Evolutionary conservation across 352 stramenopile genomes (phyloP).

Genomic region (Pythium apleroticum): DNA sequence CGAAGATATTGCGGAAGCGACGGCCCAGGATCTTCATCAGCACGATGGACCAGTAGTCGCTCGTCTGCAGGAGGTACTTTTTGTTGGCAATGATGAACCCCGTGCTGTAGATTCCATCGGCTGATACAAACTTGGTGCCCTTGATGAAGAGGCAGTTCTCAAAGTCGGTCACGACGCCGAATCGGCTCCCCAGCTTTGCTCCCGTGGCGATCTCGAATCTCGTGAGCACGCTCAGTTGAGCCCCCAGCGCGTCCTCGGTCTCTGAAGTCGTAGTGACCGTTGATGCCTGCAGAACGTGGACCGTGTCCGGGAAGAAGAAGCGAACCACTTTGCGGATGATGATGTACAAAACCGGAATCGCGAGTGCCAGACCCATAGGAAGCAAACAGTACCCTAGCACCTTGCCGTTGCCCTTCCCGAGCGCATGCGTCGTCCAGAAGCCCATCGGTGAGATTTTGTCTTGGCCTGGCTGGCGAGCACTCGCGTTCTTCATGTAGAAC

Average conservation of each 20-base stretch:
- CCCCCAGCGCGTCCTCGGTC: conserved; percentile 6
- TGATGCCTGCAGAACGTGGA: conserved; percentile 16
- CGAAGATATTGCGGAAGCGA: conserved; percentile 30
- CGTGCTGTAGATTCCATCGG: conserved; percentile 33
- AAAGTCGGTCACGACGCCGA: conserved; percentile 30
- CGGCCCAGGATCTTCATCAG: conserved; percentile 33
- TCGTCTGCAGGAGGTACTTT: conserved; percentile 37
- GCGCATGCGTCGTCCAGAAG: conserved; percentile 12
- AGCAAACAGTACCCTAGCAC: conserved; percentile 5
- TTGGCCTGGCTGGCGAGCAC: conserved; percentile 2
- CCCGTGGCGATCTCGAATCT: conserved; percentile 32
- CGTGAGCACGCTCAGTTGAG: conserved; percentile 30
- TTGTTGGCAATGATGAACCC: conserved; percentile 41
- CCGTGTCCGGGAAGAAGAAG: conserved; percentile 14
- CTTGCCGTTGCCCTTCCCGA: neutral
- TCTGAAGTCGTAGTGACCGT: conserved; percentile 13
- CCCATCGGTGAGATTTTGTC: conserved; percentile 31
- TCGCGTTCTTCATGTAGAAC: conserved; percentile 1
- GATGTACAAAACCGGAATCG: conserved; percentile 23
- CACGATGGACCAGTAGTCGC: conserved; percentile 34
- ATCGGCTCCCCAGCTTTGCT: conserved; percentile 26
- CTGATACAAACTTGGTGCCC: conserved; percentile 33
- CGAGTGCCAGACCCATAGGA: conserved; percentile 16
- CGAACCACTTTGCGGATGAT: conserved; percentile 16
- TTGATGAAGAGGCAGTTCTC: conserved; percentile 36